These are phyloP conservation scores for Fusarium chuoi DNA, from an alignment of 2,329 filamentous ascomycete genomes.

Conservation along the genomic window DNA sequence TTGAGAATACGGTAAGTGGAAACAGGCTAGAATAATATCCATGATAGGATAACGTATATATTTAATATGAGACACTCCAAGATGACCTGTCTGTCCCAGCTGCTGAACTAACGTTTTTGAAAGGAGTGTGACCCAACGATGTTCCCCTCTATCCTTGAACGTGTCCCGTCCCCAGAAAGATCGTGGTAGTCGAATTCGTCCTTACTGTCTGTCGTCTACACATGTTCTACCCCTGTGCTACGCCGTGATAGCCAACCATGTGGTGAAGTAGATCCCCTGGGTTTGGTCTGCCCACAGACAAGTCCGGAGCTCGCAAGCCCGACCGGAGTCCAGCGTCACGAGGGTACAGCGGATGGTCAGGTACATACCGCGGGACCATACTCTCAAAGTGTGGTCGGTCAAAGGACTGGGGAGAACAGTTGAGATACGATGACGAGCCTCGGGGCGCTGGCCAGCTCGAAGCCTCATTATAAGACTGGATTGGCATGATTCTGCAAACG, in stretches of 20 bases:
- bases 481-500: slow-evolving; percentile 11
- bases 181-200: background rate
- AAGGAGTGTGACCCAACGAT: slow-evolving; percentile 25
- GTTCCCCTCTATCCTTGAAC: background rate
- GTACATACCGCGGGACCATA: slow-evolving; percentile 8
- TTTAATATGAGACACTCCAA: background rate
- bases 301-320: slow-evolving; percentile 16
- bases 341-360: slow-evolving; percentile 4
- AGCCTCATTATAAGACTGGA: slow-evolving; percentile 9
- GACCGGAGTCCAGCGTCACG: slow-evolving; percentile 5
- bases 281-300: background rate
- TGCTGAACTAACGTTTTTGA: background rate
- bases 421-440: background rate
- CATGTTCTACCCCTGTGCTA: slow-evolving; percentile 6
- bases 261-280: slow-evolving; percentile 7
- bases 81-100: background rate
- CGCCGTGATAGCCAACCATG: slow-evolving; percentile 8
- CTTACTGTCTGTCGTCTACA: background rate
- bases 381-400: slow-evolving; percentile 11
- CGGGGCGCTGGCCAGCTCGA: slow-evolving; percentile 25
- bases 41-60: slow-evolving; percentile 35
- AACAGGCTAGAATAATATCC: background rate
- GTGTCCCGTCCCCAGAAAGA: background rate
- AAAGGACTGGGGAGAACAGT: background rate
- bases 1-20: slow-evolving; percentile 7